phyloP scores from a whole-genome alignment of 2,329 filamentous ascomycete species.

The Ophiocordyceps sinensis region DNA sequence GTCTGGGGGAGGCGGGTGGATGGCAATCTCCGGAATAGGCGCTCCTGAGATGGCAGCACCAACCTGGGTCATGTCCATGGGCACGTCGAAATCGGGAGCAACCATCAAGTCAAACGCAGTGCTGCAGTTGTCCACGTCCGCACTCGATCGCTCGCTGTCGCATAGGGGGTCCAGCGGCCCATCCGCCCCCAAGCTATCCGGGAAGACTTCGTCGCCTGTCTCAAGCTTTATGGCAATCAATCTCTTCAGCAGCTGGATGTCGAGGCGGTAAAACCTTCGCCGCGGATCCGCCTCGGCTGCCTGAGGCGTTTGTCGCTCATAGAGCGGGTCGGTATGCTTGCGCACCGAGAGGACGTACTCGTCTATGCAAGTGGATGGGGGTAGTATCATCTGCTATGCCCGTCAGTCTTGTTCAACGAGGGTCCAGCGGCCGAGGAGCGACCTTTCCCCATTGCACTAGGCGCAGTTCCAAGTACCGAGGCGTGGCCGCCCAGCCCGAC shows the following conservation, averaged over 20 bases:
- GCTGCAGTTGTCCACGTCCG: too few species aligned
- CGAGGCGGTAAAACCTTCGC: constrained; percentile 24
- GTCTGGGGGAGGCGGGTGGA: too few species aligned
- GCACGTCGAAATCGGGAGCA: too few species aligned
- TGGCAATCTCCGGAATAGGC: too few species aligned
- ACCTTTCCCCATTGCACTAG: constrained; percentile 37
- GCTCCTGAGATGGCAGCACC: too few species aligned
- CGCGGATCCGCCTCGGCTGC: constrained; percentile 14
- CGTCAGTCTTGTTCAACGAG: not conserved
- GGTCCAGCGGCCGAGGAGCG: not conserved
- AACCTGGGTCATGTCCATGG: too few species aligned
- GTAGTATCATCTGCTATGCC: constrained; percentile 20
- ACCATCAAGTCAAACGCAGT: too few species aligned
- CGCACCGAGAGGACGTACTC: constrained; percentile 26
- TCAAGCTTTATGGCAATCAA: constrained; percentile 17
- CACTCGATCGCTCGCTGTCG: too few species aligned
- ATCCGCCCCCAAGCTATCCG: not conserved
- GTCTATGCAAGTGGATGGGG: constrained; percentile 22
- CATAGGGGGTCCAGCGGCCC: too few species aligned
- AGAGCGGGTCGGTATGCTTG: constrained; percentile 27
- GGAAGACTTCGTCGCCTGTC: not conserved
- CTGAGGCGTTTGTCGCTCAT: constrained; percentile 10
- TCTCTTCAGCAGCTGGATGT: constrained; percentile 23
- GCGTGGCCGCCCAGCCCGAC: constrained; percentile 21
- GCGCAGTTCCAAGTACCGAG: constrained; percentile 31